A percentile compares a stretch with the other conserved stretches of the same genome.
Evolutionary conservation across 2,329 filamentous ascomycete species (phyloP).

Genomic region (Uncinocarpus reesii): DNA sequence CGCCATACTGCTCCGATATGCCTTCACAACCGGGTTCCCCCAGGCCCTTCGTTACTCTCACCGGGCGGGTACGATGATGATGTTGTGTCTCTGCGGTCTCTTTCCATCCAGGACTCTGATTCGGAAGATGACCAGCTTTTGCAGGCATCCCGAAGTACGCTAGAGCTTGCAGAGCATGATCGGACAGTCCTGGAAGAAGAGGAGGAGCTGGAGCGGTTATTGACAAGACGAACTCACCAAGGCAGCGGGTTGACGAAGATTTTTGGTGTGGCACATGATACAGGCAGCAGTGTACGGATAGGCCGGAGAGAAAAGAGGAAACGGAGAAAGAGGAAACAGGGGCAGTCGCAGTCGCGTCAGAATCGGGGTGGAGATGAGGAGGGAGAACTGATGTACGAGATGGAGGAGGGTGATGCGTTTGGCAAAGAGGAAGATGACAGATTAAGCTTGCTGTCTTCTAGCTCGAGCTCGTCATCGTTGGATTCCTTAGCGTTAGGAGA

Average conservation of each 20-base stretch:
- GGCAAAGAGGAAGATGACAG: conserved; percentile 44
- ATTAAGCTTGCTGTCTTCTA: conserved; percentile 52
- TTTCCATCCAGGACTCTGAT: conserved; percentile 60
- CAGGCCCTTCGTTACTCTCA: conserved; percentile 47
- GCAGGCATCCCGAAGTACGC: conserved; percentile 54
- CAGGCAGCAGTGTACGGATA: conserved; percentile 42
- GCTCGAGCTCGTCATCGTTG: conserved; percentile 46
- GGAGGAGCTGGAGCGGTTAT: conserved; percentile 47
- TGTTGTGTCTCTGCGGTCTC: conserved; percentile 53
- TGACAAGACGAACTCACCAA: conserved; percentile 26
- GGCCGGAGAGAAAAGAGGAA: conserved; percentile 43
- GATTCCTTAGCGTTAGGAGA: conserved; percentile 33
- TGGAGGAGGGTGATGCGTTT: conserved; percentile 65
- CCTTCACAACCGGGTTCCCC: conserved; percentile 18
- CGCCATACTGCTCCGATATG: too few relatives aligned
- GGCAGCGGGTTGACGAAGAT: conserved; percentile 32
- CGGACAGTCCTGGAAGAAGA: conserved; percentile 63
- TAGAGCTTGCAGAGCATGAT: conserved; percentile 60
- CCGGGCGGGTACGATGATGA: conserved; percentile 59
- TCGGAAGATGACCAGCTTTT: conserved; percentile 65
- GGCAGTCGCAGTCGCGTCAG: conserved; percentile 17
- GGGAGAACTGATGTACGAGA: conserved; percentile 69
- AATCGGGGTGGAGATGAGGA: conserved; percentile 32
- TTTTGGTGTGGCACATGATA: conserved; percentile 30
- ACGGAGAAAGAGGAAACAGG: conserved; percentile 38